These are phyloP conservation scores for Lentithecium fluviatile DNA, from an alignment of 495 filamentous ascomycete species.

Conservation along the genomic window DNA sequence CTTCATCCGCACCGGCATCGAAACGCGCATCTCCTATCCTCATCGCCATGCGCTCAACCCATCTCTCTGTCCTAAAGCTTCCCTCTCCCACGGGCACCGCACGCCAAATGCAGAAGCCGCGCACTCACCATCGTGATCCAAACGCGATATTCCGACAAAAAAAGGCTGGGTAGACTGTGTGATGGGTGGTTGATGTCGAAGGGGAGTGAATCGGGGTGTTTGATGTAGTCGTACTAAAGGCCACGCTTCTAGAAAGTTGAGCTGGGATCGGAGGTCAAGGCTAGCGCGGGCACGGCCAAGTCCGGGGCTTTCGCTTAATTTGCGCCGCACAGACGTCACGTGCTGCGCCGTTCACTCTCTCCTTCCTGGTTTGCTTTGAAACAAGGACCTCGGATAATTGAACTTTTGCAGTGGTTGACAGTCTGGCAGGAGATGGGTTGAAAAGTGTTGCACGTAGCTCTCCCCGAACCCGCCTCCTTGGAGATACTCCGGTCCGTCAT, in stretches of 20 bases:
- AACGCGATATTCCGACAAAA: neutral
- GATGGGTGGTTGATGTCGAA: neutral
- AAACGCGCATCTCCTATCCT: too few relatives aligned
- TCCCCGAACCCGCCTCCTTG: too few relatives aligned
- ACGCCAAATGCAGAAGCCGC: neutral
- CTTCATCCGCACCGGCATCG: too few relatives aligned
- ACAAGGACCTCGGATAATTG: too few relatives aligned
- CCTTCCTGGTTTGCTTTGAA: too few relatives aligned
- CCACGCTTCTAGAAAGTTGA: slow-evolving; percentile 34
- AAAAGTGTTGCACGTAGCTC: too few relatives aligned
- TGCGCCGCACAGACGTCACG: neutral
- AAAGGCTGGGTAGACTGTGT: neutral
- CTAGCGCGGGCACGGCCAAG: slow-evolving; percentile 15
- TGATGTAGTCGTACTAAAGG: slow-evolving; percentile 18
- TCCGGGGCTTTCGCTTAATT: slow-evolving; percentile 6
- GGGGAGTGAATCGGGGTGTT: slow-evolving; percentile 9
- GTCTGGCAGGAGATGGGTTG: too few relatives aligned
- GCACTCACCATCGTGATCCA: neutral
- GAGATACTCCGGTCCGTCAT: too few relatives aligned
- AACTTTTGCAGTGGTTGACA: too few relatives aligned
- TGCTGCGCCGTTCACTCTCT: neutral
- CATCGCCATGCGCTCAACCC: neutral
- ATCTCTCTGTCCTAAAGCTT: neutral
- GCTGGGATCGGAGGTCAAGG: slow-evolving; percentile 22
- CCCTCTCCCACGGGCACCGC: neutral